Conservation (phyloP, 2,329 filamentous ascomycete species). For the Calonectria multiphialidica region DNA sequence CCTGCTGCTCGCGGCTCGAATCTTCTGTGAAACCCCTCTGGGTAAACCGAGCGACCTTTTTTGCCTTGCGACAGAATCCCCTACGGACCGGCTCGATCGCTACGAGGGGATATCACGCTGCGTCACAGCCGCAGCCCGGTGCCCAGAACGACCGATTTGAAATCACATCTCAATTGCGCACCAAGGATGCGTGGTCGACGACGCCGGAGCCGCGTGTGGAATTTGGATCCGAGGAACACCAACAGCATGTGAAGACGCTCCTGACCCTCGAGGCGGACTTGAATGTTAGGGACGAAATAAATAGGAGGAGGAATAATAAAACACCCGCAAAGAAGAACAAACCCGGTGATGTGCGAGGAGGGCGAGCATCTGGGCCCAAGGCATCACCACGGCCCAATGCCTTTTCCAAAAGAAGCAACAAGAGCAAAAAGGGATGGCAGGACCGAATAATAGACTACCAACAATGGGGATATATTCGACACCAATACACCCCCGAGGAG, state of each 20-base stretch:
- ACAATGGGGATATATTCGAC: constrained; percentile 50
- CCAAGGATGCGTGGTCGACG: constrained; percentile 19
- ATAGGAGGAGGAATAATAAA: neutral
- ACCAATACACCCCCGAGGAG: constrained; percentile 40
- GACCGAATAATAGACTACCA: constrained; percentile 27
- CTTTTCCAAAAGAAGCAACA: neutral
- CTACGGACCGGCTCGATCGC: constrained; percentile 12
- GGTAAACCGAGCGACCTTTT: constrained; percentile 31
- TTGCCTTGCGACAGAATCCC: constrained; percentile 25
- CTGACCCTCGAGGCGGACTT: neutral
- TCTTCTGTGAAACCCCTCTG: constrained; percentile 28
- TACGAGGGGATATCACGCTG: constrained; percentile 27
- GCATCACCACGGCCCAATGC: neutral
- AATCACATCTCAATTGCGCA: constrained; percentile 34
- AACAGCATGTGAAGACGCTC: neutral
- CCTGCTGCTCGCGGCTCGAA: constrained; percentile 39
- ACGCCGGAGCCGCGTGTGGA: neutral
- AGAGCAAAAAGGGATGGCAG: constrained; percentile 12
- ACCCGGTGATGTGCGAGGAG: neutral
- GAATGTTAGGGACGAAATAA: neutral
- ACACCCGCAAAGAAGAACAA: neutral
- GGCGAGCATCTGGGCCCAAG: constrained; percentile 1
- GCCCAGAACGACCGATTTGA: constrained; percentile 17
- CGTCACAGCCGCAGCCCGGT: neutral
- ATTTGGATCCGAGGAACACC: neutral